Conservation (phyloP, 1,139 yeast genomes). For the Kluyveromyces marxianus region DNA sequence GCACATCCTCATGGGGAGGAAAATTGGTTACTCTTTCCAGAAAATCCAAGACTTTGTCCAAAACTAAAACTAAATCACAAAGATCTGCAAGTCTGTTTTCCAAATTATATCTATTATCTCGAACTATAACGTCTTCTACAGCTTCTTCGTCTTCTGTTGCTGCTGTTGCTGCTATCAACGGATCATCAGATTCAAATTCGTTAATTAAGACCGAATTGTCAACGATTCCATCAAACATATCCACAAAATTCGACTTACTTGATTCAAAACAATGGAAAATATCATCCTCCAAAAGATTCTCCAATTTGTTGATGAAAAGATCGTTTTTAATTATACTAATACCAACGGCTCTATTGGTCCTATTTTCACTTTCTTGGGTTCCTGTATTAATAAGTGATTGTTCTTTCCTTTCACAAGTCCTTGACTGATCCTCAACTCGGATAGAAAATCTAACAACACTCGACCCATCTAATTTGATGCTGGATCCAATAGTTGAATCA, state of each 20-base stretch:
- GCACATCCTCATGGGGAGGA: not conserved
- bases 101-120: not conserved
- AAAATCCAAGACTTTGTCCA: not conserved
- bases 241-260: not conserved
- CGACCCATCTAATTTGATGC: slow-evolving; percentile 2
- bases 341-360: not conserved
- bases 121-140: not conserved
- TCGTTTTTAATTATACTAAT: not conserved
- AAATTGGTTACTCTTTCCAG: not conserved
- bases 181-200: not conserved
- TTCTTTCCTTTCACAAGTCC: not conserved
- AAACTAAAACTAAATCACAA: not conserved
- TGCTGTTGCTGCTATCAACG: not conserved
- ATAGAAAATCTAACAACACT: slow-evolving; percentile 2
- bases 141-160: not conserved
- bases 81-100: not conserved
- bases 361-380: not conserved
- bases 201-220: not conserved
- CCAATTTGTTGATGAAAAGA: not conserved
- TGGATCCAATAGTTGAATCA: slow-evolving; percentile 4
- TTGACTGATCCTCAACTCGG: not conserved
- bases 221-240: not conserved
- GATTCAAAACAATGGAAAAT: not conserved
- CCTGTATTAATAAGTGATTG: not conserved
- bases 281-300: not conserved